phyloP scores from a whole-genome alignment of 495 filamentous ascomycete genomes.

The Penicillium salamii region DNA sequence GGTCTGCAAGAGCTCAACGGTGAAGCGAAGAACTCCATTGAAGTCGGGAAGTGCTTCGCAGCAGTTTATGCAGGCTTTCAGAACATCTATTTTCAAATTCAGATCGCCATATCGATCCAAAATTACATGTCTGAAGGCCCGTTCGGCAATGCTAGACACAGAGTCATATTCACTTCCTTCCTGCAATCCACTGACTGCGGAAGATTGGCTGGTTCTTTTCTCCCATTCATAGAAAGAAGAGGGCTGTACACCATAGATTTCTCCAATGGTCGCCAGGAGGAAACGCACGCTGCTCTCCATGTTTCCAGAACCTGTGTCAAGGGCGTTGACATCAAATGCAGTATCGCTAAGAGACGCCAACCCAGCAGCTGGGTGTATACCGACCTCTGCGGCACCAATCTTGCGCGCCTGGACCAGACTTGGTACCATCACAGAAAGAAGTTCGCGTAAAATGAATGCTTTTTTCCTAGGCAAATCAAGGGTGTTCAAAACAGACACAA shows the following conservation, averaged over 20 bases:
- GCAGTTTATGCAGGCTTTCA: slow-evolving; percentile 81
- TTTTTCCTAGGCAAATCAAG: slow-evolving; percentile 83
- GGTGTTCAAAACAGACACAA: slow-evolving; percentile 73
- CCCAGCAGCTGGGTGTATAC: slow-evolving; percentile 89
- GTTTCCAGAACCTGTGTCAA: slow-evolving; percentile 73
- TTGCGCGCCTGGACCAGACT: slow-evolving; percentile 90
- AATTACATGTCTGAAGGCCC: slow-evolving; percentile 39
- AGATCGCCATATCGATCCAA: slow-evolving; percentile 45
- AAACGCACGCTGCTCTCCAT: slow-evolving; percentile 69
- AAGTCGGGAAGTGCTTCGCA: slow-evolving; percentile 94
- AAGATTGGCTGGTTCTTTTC: slow-evolving; percentile 25
- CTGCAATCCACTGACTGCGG: slow-evolving; percentile 6
- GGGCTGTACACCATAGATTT: slow-evolving; percentile 47
- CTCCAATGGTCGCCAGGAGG: slow-evolving; percentile 53
- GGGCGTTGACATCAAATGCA: slow-evolving; percentile 55
- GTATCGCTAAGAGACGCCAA: slow-evolving; percentile 60
- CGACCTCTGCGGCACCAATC: slow-evolving; percentile 87
- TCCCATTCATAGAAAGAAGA: slow-evolving; percentile 37
- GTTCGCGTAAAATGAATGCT: slow-evolving; percentile 78
- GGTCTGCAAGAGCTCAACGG: slow-evolving; percentile 75
- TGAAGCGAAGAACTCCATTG: slow-evolving; percentile 80
- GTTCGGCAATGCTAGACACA: slow-evolving; percentile 38
- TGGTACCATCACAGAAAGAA: slow-evolving; percentile 77
- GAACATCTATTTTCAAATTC: slow-evolving; percentile 76
- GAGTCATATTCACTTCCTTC: slow-evolving; percentile 38